phyloP scores from a whole-genome alignment of 306 rosid genomes.

The Geum urbanum region DNA sequence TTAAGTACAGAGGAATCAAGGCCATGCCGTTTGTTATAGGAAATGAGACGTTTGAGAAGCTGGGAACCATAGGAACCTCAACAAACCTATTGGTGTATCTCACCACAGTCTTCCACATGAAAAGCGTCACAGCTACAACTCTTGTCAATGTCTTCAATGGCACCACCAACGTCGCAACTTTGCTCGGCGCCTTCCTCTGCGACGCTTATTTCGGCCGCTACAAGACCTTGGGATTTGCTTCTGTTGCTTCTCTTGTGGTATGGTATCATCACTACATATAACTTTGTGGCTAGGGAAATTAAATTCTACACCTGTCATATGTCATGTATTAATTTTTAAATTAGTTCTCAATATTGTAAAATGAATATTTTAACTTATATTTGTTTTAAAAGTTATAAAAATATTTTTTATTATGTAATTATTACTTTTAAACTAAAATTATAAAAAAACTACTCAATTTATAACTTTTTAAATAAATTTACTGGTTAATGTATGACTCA shows the following conservation, averaged over 20 bases:
- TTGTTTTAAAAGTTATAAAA: too few species aligned
- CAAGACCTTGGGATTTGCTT: slow-evolving; percentile 68
- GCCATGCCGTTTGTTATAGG: slow-evolving; percentile 89
- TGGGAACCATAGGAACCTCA: slow-evolving; percentile 78
- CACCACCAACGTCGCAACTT: slow-evolving; percentile 71
- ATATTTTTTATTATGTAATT: too few species aligned
- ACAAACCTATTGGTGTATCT: slow-evolving; percentile 72
- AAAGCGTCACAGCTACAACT: slow-evolving; percentile 67
- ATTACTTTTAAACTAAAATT: too few species aligned
- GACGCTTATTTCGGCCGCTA: slow-evolving; percentile 85
- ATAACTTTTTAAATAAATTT: too few species aligned
- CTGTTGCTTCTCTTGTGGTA: slow-evolving; percentile 72
- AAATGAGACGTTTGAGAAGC: slow-evolving; percentile 89
- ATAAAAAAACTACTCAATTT: too few species aligned
- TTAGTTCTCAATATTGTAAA: too few species aligned
- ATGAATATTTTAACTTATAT: too few species aligned
- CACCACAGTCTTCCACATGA: slow-evolving; percentile 73
- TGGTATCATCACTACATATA: not conserved
- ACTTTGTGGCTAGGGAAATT: too few species aligned
- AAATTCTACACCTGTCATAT: too few species aligned
- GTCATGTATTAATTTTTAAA: too few species aligned
- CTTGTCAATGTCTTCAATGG: slow-evolving; percentile 62
- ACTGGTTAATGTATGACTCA: too few species aligned
- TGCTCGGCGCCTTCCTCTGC: slow-evolving; percentile 67
- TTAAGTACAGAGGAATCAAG: slow-evolving; percentile 67